phyloP scores from a whole-genome alignment of 108 stramenopile genomes.

The Fragilariopsis cylindrus region DNA sequence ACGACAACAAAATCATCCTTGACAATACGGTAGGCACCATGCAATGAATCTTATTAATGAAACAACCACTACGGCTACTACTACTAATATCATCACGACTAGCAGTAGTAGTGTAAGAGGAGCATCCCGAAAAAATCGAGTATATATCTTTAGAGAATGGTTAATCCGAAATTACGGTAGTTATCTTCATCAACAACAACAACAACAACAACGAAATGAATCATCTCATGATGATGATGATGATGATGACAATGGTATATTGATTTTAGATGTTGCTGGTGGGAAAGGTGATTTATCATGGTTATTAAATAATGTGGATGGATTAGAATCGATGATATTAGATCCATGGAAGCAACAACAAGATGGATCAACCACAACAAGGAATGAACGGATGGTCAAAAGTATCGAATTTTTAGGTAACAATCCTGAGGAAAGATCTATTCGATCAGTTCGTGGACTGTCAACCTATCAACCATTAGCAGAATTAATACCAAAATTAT shows the following conservation, averaged over 20 bases:
- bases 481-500: slow-evolving; percentile 39
- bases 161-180: slow-evolving; percentile 38
- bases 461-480: slow-evolving; percentile 73
- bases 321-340: slow-evolving; percentile 57
- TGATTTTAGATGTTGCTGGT: slow-evolving; percentile 84
- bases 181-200: slow-evolving; percentile 23
- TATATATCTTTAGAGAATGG: slow-evolving; percentile 71
- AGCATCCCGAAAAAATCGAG: slow-evolving; percentile 59
- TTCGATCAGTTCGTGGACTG: slow-evolving; percentile 47
- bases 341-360: slow-evolving; percentile 51
- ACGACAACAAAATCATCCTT: too few species aligned
- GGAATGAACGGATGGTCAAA: slow-evolving; percentile 46
- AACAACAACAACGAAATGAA: neutral
- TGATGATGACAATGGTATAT: neutral
- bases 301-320: slow-evolving; percentile 60
- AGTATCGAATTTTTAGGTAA: slow-evolving; percentile 50
- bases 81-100: neutral
- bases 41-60: neutral
- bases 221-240: neutral
- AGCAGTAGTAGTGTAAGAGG: slow-evolving; percentile 43
- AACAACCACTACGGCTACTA: slow-evolving; percentile 6
- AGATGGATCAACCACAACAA: slow-evolving; percentile 18
- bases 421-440: slow-evolving; percentile 57
- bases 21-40: too few species aligned
- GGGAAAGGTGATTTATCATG: slow-evolving; percentile 84